A percentile compares a stretch with the other conserved stretches of the same genome.
These are phyloP conservation scores for Cercospora nicotianae DNA, from an alignment of 2,329 filamentous ascomycete species.

Conservation along the genomic window DNA sequence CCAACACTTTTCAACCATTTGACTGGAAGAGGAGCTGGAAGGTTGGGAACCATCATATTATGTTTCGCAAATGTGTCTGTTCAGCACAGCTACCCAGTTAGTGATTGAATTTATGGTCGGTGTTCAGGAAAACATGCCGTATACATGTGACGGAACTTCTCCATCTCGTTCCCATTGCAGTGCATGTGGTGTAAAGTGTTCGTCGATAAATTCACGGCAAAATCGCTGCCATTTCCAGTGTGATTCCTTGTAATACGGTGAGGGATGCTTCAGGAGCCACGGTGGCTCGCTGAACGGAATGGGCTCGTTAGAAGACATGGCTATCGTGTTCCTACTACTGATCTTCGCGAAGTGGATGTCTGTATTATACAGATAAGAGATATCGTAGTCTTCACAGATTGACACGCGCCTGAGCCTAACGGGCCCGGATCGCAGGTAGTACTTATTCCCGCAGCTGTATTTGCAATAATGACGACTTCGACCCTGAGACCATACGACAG, in stretches of 20 bases:
- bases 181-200: conserved; percentile 70
- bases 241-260: conserved; percentile 76
- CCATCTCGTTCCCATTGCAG: conserved; percentile 65
- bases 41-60: conserved; percentile 67
- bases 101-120: background rate
- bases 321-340: background rate
- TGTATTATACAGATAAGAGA: background rate
- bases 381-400: background rate
- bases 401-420: background rate
- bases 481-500: background rate
- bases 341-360: background rate
- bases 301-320: background rate
- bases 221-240: conserved; percentile 68
- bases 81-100: conserved; percentile 31
- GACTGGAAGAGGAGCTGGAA: conserved; percentile 78
- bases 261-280: conserved; percentile 76
- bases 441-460: background rate
- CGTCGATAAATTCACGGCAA: conserved; percentile 70
- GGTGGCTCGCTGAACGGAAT: conserved; percentile 64
- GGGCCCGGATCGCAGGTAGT: background rate
- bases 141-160: background rate
- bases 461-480: background rate
- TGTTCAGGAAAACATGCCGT: background rate
- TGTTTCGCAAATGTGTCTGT: conserved; percentile 66
- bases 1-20: conserved; percentile 74